phyloP scores from a whole-genome alignment of 768 basidiomycete species.

The Kwoniella sp. region DNA sequence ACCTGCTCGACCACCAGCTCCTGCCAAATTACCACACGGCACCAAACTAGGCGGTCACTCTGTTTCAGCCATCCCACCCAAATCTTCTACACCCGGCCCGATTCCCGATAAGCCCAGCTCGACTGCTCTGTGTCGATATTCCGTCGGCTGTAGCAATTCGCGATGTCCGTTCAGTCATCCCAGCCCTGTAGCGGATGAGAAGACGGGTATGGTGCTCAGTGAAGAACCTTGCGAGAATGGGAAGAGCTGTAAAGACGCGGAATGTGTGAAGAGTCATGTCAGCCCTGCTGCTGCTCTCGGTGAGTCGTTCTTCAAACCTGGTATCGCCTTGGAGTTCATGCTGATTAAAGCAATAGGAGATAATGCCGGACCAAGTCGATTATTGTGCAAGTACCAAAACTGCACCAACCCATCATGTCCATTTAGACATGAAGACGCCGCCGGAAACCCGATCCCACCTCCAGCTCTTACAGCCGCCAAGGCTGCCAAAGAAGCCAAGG shows the following conservation, averaged over 20 bases:
- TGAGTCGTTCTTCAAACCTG: slow-evolving; percentile 51
- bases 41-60: slow-evolving; percentile 48
- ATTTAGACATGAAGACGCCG: slow-evolving; percentile 55
- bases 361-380: slow-evolving; percentile 42
- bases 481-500: slow-evolving; percentile 19
- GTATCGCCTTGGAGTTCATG: no score
- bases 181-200: slow-evolving; percentile 91
- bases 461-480: slow-evolving; percentile 51
- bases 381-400: slow-evolving; percentile 56
- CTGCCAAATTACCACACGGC: slow-evolving; percentile 43
- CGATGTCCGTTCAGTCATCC: slow-evolving; percentile 92
- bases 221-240: slow-evolving; percentile 90
- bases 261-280: slow-evolving; percentile 88
- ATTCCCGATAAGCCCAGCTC: slow-evolving; percentile 56
- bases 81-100: slow-evolving; percentile 33
- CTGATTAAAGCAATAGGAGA: slow-evolving; percentile 33
- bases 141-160: slow-evolving; percentile 84
- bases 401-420: slow-evolving; percentile 56
- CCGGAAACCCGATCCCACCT: slow-evolving; percentile 54
- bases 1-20: slow-evolving; percentile 31
- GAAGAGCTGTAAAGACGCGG: slow-evolving; percentile 86
- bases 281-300: slow-evolving; percentile 79
- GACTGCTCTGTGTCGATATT: slow-evolving; percentile 79
- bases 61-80: slow-evolving; percentile 42
- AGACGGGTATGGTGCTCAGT: slow-evolving; percentile 91